Percentiles rank a stretch among this genome's conserved stretches.
phyloP scores from a whole-genome alignment of 164 flowering plant species.

The Brasenia schreberi region DNA sequence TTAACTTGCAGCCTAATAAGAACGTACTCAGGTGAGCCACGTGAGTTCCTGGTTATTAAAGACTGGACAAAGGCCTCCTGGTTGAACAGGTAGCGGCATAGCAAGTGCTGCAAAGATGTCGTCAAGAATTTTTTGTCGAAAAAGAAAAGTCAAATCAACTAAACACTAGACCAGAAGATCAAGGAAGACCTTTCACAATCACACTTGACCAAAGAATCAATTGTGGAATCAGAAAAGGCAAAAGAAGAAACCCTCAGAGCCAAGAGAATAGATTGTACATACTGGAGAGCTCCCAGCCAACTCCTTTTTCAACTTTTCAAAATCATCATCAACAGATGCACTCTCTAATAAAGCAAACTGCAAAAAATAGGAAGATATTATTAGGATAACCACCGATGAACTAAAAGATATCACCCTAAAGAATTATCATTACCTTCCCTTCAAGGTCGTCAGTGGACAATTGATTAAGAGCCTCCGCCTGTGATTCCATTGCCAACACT shows the following conservation, averaged over 20 bases:
- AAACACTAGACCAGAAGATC: too few species aligned
- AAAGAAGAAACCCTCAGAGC: not conserved
- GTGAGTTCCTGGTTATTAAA: too few species aligned
- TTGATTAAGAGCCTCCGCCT: constrained; percentile 87
- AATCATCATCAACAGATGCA: too few species aligned
- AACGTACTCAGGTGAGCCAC: too few species aligned
- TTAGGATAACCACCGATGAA: not conserved
- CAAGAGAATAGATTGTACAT: not conserved
- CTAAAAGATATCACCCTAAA: not conserved
- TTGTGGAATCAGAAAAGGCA: not conserved
- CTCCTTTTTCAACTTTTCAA: constrained; percentile 69
- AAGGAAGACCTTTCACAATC: too few species aligned
- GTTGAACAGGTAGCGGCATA: too few species aligned
- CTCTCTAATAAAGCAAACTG: too few species aligned
- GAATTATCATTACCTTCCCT: constrained; percentile 55
- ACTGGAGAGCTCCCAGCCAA: constrained; percentile 69
- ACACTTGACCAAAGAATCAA: not conserved
- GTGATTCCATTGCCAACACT: constrained; percentile 95
- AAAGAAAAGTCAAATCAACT: constrained; percentile 11
- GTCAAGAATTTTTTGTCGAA: too few species aligned
- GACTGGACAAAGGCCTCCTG: too few species aligned
- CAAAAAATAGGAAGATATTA: not conserved
- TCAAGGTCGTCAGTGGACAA: constrained; percentile 84
- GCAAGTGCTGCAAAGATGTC: not conserved
- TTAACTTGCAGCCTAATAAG: too few species aligned